These are phyloP conservation scores for Ogataea pilisensis DNA, from an alignment of 805 yeast species.

Conservation along the genomic window DNA sequence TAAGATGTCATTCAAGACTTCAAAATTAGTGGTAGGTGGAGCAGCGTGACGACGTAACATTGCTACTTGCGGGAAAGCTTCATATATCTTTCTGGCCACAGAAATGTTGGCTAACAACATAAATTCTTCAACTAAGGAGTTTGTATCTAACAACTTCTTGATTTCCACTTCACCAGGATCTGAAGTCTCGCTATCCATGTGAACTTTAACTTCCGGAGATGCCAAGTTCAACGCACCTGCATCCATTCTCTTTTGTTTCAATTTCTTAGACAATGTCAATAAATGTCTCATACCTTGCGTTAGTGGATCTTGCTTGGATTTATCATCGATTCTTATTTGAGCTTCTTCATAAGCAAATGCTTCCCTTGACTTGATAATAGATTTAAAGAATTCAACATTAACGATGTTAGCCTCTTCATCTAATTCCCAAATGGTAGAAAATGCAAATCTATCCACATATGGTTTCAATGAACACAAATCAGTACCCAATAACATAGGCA, in stretches of 20 bases:
- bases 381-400: constrained; percentile 73
- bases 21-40: constrained; percentile 95
- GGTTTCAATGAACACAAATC: constrained; percentile 94
- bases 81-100: constrained; percentile 89
- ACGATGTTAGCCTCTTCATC: constrained; percentile 84
- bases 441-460: constrained; percentile 92
- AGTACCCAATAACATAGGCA: constrained; percentile 92
- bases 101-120: constrained; percentile 97
- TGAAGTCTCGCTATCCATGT: constrained; percentile 94
- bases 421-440: constrained; percentile 93
- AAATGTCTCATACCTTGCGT: constrained; percentile 87
- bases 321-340: constrained; percentile 84
- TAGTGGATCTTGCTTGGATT: constrained; percentile 68
- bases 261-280: constrained; percentile 70
- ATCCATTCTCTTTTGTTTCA: constrained; percentile 80
- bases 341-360: constrained; percentile 96
- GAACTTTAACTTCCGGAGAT: constrained; percentile 96
- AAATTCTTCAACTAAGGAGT: constrained; percentile 95
- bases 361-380: constrained; percentile 84
- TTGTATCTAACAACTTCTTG: constrained; percentile 82
- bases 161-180: constrained; percentile 96
- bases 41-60: constrained; percentile 97
- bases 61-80: constrained; percentile 95
- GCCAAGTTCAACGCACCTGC: constrained; percentile 97
- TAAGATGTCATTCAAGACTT: constrained; percentile 81